Evolutionary conservation across 1,139 yeast species (phyloP), one percentile per base, ranked within the genome.

Genomic region (Geotrichum cucujoidarum): DNA sequence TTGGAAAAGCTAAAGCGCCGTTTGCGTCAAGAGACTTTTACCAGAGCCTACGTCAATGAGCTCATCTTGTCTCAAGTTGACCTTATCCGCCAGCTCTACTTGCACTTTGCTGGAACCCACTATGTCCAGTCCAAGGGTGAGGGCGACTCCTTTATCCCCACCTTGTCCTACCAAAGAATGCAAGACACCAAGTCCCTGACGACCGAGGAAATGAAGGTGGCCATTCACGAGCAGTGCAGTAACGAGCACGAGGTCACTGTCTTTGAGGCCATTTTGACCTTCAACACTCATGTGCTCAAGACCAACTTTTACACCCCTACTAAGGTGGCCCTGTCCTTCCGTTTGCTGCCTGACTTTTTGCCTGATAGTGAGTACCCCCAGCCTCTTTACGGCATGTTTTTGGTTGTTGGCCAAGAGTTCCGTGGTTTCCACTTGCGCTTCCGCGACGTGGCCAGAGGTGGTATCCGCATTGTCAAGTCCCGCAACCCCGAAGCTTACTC

Each of bases 371-470:
- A 92, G 70, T 92, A 90, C 66, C 95, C 97, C 45, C 94, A 88
- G 59, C 84, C 83, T 52, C 94, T 96, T 52, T 92, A 72, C 64
- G 98, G 97, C 57, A 86, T 92, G 86, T 90, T 92, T 71, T 82
- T 92, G 60, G 85, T 90, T 51, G 96, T 92, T 53, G 98, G 98
- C 54, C 86, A 90, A 58, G 97, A 94, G 65, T 92, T 92, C 71
- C 79, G 97, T 66, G 98, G 97, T 30, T 92, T 92, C 83, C 98
- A 92, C 67, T 83, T 92, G 57, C 80, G 98, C 68, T 92, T 92
- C 73, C 82, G 97, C 67, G 97, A 92, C 68, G 90, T 92, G 61
- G 95, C 98, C 31, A 81, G 98, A 68, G 98, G 98, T 67, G 98
- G 98, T 66, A 92, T 92, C 61, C 81, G 98, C 70, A 86, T 92